Evolutionary conservation across 805 yeast genomes (phyloP), one percentile per base, ranked within the genome.

Genomic region (Wickerhamomyces strasburgensis): DNA sequence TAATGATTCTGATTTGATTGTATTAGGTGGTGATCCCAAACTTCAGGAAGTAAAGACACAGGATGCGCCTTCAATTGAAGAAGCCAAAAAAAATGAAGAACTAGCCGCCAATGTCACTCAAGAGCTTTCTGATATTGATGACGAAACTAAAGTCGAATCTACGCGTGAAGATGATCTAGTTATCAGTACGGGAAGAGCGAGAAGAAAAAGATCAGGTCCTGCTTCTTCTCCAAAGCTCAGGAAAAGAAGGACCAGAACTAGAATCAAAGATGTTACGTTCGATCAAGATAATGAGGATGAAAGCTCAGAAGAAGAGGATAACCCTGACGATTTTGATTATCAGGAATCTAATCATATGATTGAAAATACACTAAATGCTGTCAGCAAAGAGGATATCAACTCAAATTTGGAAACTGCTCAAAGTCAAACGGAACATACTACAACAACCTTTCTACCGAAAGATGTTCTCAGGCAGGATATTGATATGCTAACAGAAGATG

Each of bases 41-140:
- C n/a, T n/a, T n/a, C n/a, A n/a, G n/a, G n/a, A n/a, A n/a, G n/a
- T n/a, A n/a, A n/a, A n/a, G n/a, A n/a, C n/a, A n/a, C n/a, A n/a
- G n/a, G 25, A 21, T 8, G 11, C 25, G 10, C 25, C 7, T 21
- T 8, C 25, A 7, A 11, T 21, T 21, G 10, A 7, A 15, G 11
- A 14, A 33, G 5, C 10, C 27, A 19, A 21, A 19, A 15, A 23
- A 30, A 19, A 14, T 8, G 19, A 19, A 6, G 19, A 34, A 23
- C 32, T 49, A 8, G 44, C 41, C 1, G 44, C 25, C 2, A 43
- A 56, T 29, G 32, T 56, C 14, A 51, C 60, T 9, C 58, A 56
- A 29, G 59, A 56, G 1, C 23, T 56, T 2, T 50, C 57, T 4
- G 58, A 56, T 27, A 44, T 54, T 27, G 59, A 54, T 27, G 57